phyloP scores from a whole-genome alignment of 257 asterid species.

The Solanum pinnatisectum region DNA sequence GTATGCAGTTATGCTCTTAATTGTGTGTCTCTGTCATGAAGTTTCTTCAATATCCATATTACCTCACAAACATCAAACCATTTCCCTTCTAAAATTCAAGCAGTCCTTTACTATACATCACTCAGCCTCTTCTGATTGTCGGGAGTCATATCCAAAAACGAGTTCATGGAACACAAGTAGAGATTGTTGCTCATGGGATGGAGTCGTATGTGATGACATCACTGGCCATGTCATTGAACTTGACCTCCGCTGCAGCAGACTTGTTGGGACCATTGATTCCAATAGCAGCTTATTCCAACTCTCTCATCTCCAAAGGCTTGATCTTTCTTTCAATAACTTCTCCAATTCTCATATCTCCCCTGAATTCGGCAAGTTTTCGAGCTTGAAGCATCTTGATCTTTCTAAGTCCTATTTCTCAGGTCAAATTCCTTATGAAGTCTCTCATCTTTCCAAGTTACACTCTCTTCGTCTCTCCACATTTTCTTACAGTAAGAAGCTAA shows the following conservation, averaged over 20 bases:
- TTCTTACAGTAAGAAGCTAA: fast-evolving
- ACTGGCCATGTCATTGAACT: too few relatives aligned
- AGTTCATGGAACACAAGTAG: conserved; percentile 3
- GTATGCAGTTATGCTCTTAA: too few relatives aligned
- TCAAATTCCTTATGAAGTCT: too few relatives aligned
- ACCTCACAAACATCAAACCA: not conserved
- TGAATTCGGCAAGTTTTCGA: not conserved
- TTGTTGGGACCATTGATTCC: not conserved
- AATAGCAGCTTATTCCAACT: not conserved
- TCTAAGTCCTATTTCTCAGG: too few relatives aligned
- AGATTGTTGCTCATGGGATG: not conserved
- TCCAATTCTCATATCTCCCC: not conserved
- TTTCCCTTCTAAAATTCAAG: not conserved
- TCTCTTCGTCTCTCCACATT: not conserved
- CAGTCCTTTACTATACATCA: not conserved
- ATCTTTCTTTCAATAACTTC: not conserved
- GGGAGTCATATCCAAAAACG: not conserved
- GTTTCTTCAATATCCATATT: too few relatives aligned
- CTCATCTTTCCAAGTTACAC: too few relatives aligned
- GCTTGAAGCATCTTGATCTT: conserved; percentile 2
- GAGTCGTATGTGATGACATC: too few relatives aligned
- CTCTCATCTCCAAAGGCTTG: not conserved
- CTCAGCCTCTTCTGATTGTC: fast-evolving
- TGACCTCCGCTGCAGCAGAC: fast-evolving
- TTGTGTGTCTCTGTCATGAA: too few relatives aligned